Percentiles rank a stretch among this genome's conserved stretches.
Conservation (phyloP, 1,284 basidiomycete genomes). For the Austroboletus novae-zelandiae region DNA sequence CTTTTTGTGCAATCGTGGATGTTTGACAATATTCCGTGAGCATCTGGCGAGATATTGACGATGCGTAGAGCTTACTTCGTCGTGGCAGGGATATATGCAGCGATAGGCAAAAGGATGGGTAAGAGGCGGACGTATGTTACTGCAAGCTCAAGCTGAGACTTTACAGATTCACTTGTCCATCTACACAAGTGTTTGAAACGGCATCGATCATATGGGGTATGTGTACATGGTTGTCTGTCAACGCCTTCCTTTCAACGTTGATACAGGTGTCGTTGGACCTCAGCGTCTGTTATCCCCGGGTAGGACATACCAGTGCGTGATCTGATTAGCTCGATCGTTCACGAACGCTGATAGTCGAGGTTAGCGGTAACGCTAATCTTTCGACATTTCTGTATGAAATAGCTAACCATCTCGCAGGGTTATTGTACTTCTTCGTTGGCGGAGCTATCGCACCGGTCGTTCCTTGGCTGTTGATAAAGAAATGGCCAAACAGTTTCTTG, state of each 20-base stretch:
- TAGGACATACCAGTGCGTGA: conserved; percentile 31
- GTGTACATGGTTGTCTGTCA: neutral
- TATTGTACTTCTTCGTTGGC: conserved; percentile 47
- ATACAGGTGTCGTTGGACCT: conserved; percentile 39
- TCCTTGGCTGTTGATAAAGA: conserved; percentile 40
- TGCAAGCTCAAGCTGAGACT: neutral
- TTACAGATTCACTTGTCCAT: conserved; percentile 36
- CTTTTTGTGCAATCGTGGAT: conserved; percentile 47
- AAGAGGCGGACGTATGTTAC: neutral
- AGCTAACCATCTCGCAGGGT: conserved; percentile 21
- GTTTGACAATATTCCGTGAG: conserved; percentile 35
- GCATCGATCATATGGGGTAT: conserved; percentile 38
- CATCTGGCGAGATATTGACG: neutral
- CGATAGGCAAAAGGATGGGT: conserved; percentile 33
- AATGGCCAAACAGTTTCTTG: conserved; percentile 43
- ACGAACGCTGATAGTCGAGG: conserved; percentile 8
- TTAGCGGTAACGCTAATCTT: conserved; percentile 12
- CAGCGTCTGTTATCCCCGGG: conserved; percentile 38
- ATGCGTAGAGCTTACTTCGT: neutral
- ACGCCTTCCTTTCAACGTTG: neutral
- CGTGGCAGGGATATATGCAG: conserved; percentile 31
- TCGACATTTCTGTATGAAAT: neutral
- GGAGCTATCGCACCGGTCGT: conserved; percentile 44
- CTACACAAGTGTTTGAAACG: conserved; percentile 36
- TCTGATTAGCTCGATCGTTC: neutral